phyloP scores from a whole-genome alignment of 2,329 filamentous ascomycete genomes.

The Ophiobolus disseminans region DNA sequence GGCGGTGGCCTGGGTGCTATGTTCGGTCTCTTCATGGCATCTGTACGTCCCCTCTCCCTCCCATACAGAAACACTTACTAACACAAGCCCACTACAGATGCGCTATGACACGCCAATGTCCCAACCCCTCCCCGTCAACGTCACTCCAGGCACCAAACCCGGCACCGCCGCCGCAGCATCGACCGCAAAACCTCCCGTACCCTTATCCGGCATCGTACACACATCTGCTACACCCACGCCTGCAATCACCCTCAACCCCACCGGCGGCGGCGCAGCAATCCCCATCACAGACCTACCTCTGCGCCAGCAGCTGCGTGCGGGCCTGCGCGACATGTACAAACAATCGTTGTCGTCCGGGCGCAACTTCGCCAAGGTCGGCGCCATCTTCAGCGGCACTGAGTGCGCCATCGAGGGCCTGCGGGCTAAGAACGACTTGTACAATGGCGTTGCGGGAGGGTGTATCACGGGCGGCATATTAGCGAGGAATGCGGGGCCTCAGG shows the following conservation, averaged over 20 bases:
- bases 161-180: slow-evolving; percentile 5
- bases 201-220: slow-evolving; percentile 60
- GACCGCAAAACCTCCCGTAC: slow-evolving; percentile 27
- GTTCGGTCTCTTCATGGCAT: slow-evolving; percentile 98
- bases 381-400: slow-evolving; percentile 89
- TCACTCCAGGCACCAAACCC: too few relatives aligned
- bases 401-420: slow-evolving; percentile 92
- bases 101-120: slow-evolving; percentile 93
- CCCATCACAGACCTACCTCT: slow-evolving; percentile 73
- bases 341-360: slow-evolving; percentile 84
- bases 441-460: slow-evolving; percentile 87
- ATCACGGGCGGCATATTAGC: slow-evolving; percentile 89
- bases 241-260: slow-evolving; percentile 63
- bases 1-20: slow-evolving; percentile 92
- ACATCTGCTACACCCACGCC: slow-evolving; percentile 72
- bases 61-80: neutral
- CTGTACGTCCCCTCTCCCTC: slow-evolving; percentile 64
- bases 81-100: slow-evolving; percentile 68
- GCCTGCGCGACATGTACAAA: slow-evolving; percentile 93
- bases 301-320: slow-evolving; percentile 79
- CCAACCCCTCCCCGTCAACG: slow-evolving; percentile 45
- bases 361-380: slow-evolving; percentile 92
- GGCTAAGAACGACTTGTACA: slow-evolving; percentile 91
- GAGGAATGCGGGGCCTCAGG: slow-evolving; percentile 86
- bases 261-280: slow-evolving; percentile 47